Base-by-base conservation (phyloP, 495 filamentous ascomycete genomes). In the Penicillium ucsense region DNA sequence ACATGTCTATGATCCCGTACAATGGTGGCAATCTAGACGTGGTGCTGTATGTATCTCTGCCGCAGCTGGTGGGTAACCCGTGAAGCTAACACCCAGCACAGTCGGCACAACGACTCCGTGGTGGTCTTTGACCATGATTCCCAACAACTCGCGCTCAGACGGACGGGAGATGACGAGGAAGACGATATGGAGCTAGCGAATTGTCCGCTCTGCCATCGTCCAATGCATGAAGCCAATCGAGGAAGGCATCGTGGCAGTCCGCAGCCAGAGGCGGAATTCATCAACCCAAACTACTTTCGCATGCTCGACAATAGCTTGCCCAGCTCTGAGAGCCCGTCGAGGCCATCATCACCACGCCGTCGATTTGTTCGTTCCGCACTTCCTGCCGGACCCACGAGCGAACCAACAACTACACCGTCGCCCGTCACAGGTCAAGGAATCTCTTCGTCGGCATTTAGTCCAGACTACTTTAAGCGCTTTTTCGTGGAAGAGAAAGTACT, bases 241-340 rank as follows among this genome's bases (percentile, higher is more conserved):
- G 67, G 61, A 32, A 69, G 68, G 37, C 58, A 66, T 34, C 54
- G 57, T 49, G 53, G 61, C 0, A 57, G 50, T 31, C 47, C 68
- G 11, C 61, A 64, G 29, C 56, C 58, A 6, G 72, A 81, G 36
- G 76, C 82, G 2, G 80, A 81, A 49, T 96, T 91, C 62, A 80
- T 95, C 50, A 84, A 85, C 54, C 88, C 88, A 9, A 81, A 88
- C 30, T 98, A 98, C 67, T 98, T 97, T 65, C 86, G 85, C 58
- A 88, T 95, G 82, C 83, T 98, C 29, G 82, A 84, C 46, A 77
- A 76, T 31, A 82, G 75, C 52, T 61, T 74, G 8, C 73, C 77
- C 38, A 67, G 70, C 37, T 75, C 78, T n/a, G 52, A 61, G 38
- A 63, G 66, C 38, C 71, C 73, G 4, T 72, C 73, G 8, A 54